phyloP scores from a whole-genome alignment of 768 basidiomycete species.

The Lactifluus echinatus region DNA sequence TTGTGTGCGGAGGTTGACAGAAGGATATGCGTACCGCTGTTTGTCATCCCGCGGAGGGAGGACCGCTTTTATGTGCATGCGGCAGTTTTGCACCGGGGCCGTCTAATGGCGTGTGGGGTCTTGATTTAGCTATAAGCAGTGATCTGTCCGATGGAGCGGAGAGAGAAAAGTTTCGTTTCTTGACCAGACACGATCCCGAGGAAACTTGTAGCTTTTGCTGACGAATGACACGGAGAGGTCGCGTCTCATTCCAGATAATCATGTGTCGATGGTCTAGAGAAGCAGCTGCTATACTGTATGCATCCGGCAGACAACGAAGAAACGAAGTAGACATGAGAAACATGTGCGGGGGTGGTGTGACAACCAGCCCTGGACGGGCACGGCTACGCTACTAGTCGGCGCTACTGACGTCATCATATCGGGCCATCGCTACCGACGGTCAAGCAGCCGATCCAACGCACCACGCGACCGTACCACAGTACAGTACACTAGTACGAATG shows the following conservation, averaged over 20 bases:
- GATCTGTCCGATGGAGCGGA: background rate
- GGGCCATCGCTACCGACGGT: too few relatives aligned
- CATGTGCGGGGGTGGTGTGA: too few relatives aligned
- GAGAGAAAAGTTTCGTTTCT: background rate
- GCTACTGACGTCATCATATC: too few relatives aligned
- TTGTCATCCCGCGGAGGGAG: conserved; percentile 13
- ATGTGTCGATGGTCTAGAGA: background rate
- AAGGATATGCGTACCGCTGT: background rate
- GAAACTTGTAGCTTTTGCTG: background rate
- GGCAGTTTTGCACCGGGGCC: background rate
- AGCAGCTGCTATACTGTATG: background rate
- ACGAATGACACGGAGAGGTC: conserved; percentile 8
- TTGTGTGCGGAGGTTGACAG: conserved; percentile 12
- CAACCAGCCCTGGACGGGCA: too few relatives aligned
- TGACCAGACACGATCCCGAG: background rate
- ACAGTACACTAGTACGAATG: too few relatives aligned
- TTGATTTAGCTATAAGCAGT: background rate
- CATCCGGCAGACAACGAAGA: background rate
- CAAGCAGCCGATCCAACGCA: too few relatives aligned
- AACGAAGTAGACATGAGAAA: background rate
- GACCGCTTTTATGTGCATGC: background rate
- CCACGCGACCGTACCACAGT: too few relatives aligned
- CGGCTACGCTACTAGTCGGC: too few relatives aligned
- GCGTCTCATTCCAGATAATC: background rate
- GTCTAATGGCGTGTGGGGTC: background rate